A percentile compares a stretch with the other conserved stretches of the same genome.
These are phyloP conservation scores for Penicillium soppii DNA, from an alignment of 495 filamentous ascomycete genomes.

Conservation along the genomic window DNA sequence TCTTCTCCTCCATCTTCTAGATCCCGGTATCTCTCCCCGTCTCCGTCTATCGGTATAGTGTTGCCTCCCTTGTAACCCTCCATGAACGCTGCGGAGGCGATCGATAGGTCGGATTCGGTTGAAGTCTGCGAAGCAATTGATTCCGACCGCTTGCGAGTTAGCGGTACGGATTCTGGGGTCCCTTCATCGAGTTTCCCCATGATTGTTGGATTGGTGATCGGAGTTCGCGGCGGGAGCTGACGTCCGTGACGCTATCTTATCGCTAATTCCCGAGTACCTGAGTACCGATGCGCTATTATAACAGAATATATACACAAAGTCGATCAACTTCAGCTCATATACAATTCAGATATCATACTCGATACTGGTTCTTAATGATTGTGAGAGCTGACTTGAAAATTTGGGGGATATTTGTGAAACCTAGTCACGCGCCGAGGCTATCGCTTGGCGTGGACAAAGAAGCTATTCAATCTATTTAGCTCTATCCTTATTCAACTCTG, in stretches of 20 bases:
- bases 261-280: too few relatives aligned
- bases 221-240: not conserved
- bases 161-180: slow-evolving; percentile 26
- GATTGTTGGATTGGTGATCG: slow-evolving; percentile 9
- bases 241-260: slow-evolving; percentile 8
- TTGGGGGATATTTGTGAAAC: not conserved
- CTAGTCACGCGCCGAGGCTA: not conserved
- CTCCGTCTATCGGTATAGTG: slow-evolving; percentile 8
- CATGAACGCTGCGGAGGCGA: slow-evolving; percentile 34
- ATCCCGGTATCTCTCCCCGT: slow-evolving; percentile 35
- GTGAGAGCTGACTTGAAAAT: not conserved
- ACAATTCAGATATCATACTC: not conserved
- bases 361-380: not conserved
- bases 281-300: too few relatives aligned
- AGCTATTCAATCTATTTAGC: not conserved
- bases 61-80: slow-evolving; percentile 24
- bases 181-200: slow-evolving; percentile 35
- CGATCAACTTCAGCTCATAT: too few relatives aligned
- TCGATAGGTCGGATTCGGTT: slow-evolving; percentile 41
- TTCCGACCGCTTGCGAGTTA: slow-evolving; percentile 25
- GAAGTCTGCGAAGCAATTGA: slow-evolving; percentile 32
- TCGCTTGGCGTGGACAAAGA: slow-evolving; percentile 7
- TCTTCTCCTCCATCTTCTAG: slow-evolving; percentile 35
- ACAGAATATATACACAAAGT: not conserved
- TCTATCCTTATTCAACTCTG: slow-evolving; percentile 2